Evolutionary conservation across 176 grass and related monocot species (phyloP), one percentile per base, ranked within the genome.

Genomic region (Lolium rigidum): DNA sequence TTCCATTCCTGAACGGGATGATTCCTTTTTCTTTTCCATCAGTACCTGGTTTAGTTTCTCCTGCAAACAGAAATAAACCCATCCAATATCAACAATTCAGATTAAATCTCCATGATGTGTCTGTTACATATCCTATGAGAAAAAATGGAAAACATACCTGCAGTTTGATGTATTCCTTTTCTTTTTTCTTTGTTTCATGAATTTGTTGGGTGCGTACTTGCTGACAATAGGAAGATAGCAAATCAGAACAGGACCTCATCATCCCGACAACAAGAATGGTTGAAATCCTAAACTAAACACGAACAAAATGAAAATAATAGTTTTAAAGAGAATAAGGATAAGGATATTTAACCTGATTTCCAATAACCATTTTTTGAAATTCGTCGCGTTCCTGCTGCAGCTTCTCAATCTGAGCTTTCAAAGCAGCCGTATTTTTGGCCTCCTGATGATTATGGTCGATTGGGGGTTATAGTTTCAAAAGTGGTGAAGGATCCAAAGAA

Each of bases 121-220:
- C 49, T 85, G 18, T 12, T 43, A 68, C 51, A 47, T 43, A 50
- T 46, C 21, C 5, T 47, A 25, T 52, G 70, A 37, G 24, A 79
- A 52, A 52, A 38, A 61, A 50, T 37, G 16, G 82, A 84, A 62
- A 88, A 55, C 68, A 87, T 91, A 86, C 97, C 94, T 99, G 94
- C 85, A 99, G 80, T 72, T 97, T 99, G 86, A 97, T 91, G 77
- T 99, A 97, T 81, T 99, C 97, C 80, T 99, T 99, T 64, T 99
- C 97, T 86, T 93, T 94, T 82, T 99, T 99, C 90, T 96, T 99
- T 89, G 95, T 99, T 89, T 99, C 97, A 96, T 99, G 97, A 80
- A 96, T 88, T 80, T 99, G 97, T 28, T 99, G 97, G 47, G 92
- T 97, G 21, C 97, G 90, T 70, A 96, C 97, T 96, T 99, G 94